Percentiles rank a stretch among this genome's conserved stretches.
phyloP scores from a whole-genome alignment of 2,329 filamentous ascomycete genomes.

The Hypoxylon sp. region DNA sequence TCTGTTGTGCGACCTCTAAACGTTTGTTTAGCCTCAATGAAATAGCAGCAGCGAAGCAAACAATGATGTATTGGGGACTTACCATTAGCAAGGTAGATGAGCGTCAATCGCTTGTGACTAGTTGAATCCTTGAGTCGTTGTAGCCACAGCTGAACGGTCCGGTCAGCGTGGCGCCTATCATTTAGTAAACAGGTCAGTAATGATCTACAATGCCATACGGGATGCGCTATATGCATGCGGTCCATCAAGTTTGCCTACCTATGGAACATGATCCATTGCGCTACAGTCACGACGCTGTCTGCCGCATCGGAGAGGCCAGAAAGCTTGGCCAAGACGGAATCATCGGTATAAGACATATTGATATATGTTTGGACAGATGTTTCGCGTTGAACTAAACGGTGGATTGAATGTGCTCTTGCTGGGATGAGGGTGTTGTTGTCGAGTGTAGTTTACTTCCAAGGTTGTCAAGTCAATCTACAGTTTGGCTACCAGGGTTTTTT shows the following conservation, averaged over 20 bases:
- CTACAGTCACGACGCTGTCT: constrained; percentile 94
- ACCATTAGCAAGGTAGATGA: constrained; percentile 97
- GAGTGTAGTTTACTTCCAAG: constrained; percentile 12
- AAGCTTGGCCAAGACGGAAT: constrained; percentile 94
- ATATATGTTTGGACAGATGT: not conserved
- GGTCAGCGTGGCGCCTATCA: constrained; percentile 87
- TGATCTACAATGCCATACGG: constrained; percentile 22
- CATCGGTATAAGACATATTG: constrained; percentile 93
- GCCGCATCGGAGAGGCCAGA: constrained; percentile 97
- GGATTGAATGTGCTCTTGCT: constrained; percentile 13
- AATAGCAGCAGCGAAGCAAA: not conserved
- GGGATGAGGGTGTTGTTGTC: constrained; percentile 12
- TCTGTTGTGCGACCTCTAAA: constrained; percentile 94
- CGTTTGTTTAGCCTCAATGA: constrained; percentile 30
- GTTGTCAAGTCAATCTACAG: constrained; percentile 39
- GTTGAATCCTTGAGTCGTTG: constrained; percentile 90
- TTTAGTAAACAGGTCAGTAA: constrained; percentile 52
- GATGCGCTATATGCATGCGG: constrained; percentile 19
- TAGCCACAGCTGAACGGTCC: constrained; percentile 92
- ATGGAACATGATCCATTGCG: constrained; percentile 99
- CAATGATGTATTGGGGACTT: constrained; percentile 52
- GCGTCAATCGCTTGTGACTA: constrained; percentile 86
- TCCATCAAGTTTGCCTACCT: constrained; percentile 70
- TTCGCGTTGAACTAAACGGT: constrained; percentile 6
- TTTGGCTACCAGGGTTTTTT: constrained; percentile 28